These are phyloP conservation scores for Debaryomycetaceae sp. DNA, from an alignment of 1,139 yeast species.

Conservation along the genomic window DNA sequence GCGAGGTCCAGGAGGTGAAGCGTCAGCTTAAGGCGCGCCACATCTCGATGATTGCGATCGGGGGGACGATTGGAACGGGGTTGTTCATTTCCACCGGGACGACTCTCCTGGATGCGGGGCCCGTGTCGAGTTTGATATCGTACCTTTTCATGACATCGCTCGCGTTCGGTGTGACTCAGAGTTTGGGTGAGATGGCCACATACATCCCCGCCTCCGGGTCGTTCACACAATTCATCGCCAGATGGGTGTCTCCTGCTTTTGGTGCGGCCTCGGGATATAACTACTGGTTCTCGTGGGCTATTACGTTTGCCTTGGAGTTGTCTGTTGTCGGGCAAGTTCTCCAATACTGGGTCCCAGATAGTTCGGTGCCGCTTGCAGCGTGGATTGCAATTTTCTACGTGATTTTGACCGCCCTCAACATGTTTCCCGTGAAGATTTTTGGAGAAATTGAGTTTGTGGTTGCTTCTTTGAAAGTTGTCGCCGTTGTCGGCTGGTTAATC, in stretches of 20 bases:
- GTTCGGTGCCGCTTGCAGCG: conserved; percentile 62
- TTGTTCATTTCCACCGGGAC: conserved; percentile 50
- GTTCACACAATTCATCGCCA: conserved; percentile 50
- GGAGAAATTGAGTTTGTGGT: conserved; percentile 50
- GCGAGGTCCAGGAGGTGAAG: conserved; percentile 17
- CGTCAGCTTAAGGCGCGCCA: conserved; percentile 55
- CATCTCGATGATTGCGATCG: conserved; percentile 68
- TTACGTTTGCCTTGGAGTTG: conserved; percentile 77
- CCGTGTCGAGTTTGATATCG: conserved; percentile 64
- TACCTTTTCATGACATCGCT: conserved; percentile 64
- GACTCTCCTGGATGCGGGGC: conserved; percentile 63
- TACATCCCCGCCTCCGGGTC: conserved; percentile 67
- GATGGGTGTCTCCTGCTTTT: conserved; percentile 66
- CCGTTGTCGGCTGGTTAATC: conserved; percentile 67
- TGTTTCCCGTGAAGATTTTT: conserved; percentile 42
- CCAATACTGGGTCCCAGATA: conserved; percentile 60
- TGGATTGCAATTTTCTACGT: conserved; percentile 72
- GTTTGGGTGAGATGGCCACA: conserved; percentile 76
- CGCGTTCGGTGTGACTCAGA: conserved; percentile 63
- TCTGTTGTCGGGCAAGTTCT: conserved; percentile 78
- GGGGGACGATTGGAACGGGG: conserved; percentile 66
- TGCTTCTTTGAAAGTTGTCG: conserved; percentile 63
- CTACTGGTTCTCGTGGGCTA: conserved; percentile 87
- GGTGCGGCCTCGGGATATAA: conserved; percentile 83
- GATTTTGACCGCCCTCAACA: conserved; percentile 29